A percentile compares a stretch with the other conserved stretches of the same genome.
Conservation (phyloP, 495 filamentous ascomycete genomes). For the Neurospora pannonica region DNA sequence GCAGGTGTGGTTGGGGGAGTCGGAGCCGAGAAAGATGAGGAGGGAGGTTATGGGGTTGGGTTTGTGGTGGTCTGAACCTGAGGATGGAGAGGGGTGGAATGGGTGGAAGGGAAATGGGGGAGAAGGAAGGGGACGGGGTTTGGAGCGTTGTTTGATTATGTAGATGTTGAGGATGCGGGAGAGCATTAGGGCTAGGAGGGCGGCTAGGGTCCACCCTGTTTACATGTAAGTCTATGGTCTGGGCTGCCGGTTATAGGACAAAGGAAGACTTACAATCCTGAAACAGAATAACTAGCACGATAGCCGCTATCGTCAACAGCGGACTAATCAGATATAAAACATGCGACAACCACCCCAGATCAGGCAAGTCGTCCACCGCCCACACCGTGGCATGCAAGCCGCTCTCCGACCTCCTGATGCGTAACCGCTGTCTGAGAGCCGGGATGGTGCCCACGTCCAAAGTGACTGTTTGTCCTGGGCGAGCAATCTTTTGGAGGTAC, state of each 20-base stretch:
- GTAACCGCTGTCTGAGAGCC: conserved; percentile 6
- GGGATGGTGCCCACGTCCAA: conserved; percentile 32
- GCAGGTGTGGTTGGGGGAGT: neutral
- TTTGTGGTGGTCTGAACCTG: neutral
- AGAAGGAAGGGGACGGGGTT: conserved; percentile 1
- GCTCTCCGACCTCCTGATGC: conserved; percentile 6
- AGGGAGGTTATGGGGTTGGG: neutral
- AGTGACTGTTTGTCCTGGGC: conserved; percentile 34
- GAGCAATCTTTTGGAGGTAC: conserved; percentile 40
- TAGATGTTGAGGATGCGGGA: conserved; percentile 46
- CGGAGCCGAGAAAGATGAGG: conserved; percentile 22
- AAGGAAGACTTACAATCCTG: conserved; percentile 32
- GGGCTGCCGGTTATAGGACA: neutral
- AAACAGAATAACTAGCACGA: conserved; percentile 32
- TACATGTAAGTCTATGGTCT: neutral
- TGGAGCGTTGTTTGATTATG: conserved; percentile 41
- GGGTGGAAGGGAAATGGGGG: neutral
- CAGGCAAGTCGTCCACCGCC: conserved; percentile 16
- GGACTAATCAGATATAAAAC: conserved; percentile 37
- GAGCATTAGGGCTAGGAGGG: conserved; percentile 37
- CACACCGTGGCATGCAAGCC: conserved; percentile 25
- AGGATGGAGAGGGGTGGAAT: neutral
- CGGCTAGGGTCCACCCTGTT: conserved; percentile 38
- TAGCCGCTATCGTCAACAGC: conserved; percentile 29
- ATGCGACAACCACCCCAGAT: conserved; percentile 31